These are phyloP conservation scores for Blumeriella jaapii DNA, from an alignment of 2,329 filamentous ascomycete genomes.

Conservation along the genomic window DNA sequence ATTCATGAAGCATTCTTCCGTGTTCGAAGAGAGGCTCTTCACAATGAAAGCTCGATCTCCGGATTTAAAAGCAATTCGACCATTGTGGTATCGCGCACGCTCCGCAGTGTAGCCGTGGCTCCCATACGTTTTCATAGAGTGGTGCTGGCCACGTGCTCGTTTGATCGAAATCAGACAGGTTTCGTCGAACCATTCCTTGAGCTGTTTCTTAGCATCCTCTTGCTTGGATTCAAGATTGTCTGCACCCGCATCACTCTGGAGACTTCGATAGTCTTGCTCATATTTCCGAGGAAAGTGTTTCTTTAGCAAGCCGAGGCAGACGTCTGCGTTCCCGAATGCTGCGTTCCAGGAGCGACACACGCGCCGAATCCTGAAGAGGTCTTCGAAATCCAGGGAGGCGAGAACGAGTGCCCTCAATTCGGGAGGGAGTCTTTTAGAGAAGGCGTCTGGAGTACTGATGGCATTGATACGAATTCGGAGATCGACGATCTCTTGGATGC, in stretches of 20 bases:
- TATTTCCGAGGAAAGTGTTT: conserved; percentile 10
- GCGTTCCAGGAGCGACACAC: conserved; percentile 19
- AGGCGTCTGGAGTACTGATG: neutral
- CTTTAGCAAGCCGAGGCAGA: conserved; percentile 13
- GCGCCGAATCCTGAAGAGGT: conserved; percentile 14
- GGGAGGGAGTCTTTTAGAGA: conserved; percentile 8
- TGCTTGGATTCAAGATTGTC: neutral
- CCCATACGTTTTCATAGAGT: conserved; percentile 5
- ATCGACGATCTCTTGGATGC: conserved; percentile 11
- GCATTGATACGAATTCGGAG: conserved; percentile 11
- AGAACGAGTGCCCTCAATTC: conserved; percentile 17
- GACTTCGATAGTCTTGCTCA: neutral
- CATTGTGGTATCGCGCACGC: conserved; percentile 15
- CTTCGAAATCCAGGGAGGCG: conserved; percentile 17
- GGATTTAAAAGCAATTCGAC: conserved; percentile 12
- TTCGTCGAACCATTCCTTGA: conserved; percentile 6
- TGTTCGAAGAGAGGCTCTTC: conserved; percentile 9
- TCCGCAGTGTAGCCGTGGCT: neutral
- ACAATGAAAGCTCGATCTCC: conserved; percentile 7
- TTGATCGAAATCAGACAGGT: neutral
- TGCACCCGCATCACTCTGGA: neutral
- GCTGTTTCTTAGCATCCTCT: neutral
- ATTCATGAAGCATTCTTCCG: neutral
- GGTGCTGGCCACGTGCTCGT: conserved; percentile 6
- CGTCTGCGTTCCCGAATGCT: conserved; percentile 11